Percentiles rank a stretch among this genome's conserved stretches.
These are phyloP conservation scores for Cunninghamia lanceolata DNA, from an alignment of 75 land plant genomes.

Conservation along the genomic window DNA sequence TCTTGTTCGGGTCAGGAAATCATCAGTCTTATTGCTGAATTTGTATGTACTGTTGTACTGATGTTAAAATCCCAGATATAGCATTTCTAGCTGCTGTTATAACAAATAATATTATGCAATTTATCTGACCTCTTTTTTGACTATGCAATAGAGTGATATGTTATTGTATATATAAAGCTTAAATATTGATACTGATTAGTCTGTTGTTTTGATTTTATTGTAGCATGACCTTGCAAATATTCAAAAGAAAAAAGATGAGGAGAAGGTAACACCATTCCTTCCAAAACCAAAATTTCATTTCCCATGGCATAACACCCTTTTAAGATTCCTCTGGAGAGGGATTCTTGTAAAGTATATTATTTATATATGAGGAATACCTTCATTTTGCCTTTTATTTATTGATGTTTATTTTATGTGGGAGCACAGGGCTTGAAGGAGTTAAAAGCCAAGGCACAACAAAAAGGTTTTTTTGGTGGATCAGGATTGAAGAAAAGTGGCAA, in stretches of 20 bases:
- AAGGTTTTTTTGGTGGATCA: slow-evolving; percentile 78
- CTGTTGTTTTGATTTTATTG: not conserved
- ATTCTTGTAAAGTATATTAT: not conserved
- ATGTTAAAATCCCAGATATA: too few species aligned
- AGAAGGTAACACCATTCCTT: slow-evolving; percentile 54
- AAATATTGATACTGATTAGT: not conserved
- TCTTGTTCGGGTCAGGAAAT: too few species aligned
- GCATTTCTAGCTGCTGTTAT: too few species aligned
- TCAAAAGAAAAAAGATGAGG: slow-evolving; percentile 94
- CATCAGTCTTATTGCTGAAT: too few species aligned
- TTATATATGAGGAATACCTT: not conserved
- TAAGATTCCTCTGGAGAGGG: not conserved
- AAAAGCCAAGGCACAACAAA: slow-evolving; percentile 75
- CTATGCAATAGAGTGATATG: not conserved
- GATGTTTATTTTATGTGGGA: not conserved
- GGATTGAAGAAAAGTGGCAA: slow-evolving; percentile 94
- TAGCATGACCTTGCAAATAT: slow-evolving; percentile 69
- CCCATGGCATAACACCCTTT: not conserved
- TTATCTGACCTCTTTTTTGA: not conserved
- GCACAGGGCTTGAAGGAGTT: slow-evolving; percentile 79
- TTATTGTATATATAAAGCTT: not conserved
- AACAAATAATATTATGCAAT: too few species aligned
- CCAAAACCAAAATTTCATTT: not conserved
- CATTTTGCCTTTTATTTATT: not conserved
- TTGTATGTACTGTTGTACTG: too few species aligned